These are phyloP conservation scores for Globisporangium emineosum DNA, from an alignment of 352 stramenopile species.

Conservation along the genomic window DNA sequence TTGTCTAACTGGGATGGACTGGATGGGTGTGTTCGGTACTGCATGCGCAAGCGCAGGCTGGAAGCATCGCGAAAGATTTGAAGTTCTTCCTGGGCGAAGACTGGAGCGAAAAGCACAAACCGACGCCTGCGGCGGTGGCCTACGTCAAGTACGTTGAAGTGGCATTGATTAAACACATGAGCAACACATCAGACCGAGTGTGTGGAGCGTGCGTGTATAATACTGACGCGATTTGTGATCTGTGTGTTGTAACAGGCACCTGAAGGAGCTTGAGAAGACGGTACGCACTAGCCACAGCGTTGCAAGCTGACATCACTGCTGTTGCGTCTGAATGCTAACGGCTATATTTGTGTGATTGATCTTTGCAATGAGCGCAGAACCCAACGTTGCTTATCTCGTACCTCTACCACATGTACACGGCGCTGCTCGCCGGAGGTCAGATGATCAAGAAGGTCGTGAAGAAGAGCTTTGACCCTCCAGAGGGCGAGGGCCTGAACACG, in stretches of 20 bases:
- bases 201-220: background rate
- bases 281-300: slow-evolving; percentile 9
- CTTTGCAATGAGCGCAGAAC: slow-evolving; percentile 26
- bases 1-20: background rate
- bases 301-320: background rate
- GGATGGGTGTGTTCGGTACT: too few species aligned
- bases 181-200: background rate
- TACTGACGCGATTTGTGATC: background rate
- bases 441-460: slow-evolving; percentile 71
- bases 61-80: slow-evolving; percentile 59
- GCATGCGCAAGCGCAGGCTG: slow-evolving; percentile 33
- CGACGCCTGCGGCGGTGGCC: slow-evolving; percentile 40
- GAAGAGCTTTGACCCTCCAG: slow-evolving; percentile 41
- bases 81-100: slow-evolving; percentile 55
- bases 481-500: slow-evolving; percentile 42
- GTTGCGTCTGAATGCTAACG: background rate
- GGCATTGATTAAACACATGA: background rate
- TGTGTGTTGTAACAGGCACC: slow-evolving; percentile 24
- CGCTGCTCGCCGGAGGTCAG: slow-evolving; percentile 55
- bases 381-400: slow-evolving; percentile 60
- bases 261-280: slow-evolving; percentile 56
- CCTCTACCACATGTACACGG: slow-evolving; percentile 76
- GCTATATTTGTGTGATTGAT: background rate
- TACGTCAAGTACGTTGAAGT: slow-evolving; percentile 47
- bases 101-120: slow-evolving; percentile 53